Evolutionary conservation across 306 rosid species (phyloP).

Genomic region (Biancaea sappan): DNA sequence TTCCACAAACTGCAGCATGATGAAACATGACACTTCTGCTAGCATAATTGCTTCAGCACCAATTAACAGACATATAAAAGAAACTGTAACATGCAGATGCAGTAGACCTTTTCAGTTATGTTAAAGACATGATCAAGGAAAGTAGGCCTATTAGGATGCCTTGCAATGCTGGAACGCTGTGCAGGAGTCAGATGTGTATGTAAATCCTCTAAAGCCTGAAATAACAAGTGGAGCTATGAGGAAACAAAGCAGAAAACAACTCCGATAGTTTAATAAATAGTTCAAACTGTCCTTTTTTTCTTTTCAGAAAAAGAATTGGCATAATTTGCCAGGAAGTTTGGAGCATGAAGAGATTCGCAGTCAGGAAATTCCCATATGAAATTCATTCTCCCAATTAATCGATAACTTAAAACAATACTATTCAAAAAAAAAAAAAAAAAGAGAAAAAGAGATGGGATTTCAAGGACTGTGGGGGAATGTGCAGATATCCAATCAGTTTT

Average conservation of each 20-base stretch:
- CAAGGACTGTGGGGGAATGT: neutral
- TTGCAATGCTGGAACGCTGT: constrained; percentile 82
- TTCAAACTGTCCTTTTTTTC: neutral
- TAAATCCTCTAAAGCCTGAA: constrained; percentile 79
- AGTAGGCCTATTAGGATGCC: constrained; percentile 98
- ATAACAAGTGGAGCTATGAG: constrained; percentile 30
- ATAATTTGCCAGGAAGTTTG: neutral
- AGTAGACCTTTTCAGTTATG: constrained; percentile 86
- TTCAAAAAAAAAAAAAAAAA: no score
- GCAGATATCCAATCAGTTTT: neutral
- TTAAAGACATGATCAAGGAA: constrained; percentile 86
- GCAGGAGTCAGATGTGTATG: constrained; percentile 75
- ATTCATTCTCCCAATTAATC: no score
- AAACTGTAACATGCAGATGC: constrained; percentile 13
- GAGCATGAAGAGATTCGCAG: neutral
- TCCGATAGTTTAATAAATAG: neutral
- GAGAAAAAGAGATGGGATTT: neutral
- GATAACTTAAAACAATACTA: no score
- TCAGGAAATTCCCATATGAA: neutral
- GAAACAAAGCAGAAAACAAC: neutral
- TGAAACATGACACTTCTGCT: constrained; percentile 26
- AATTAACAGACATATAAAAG: constrained; percentile 22
- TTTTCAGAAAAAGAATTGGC: neutral
- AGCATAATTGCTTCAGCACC: constrained; percentile 30
- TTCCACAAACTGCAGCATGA: constrained; percentile 77